Evolutionary conservation across 306 rosid species (phyloP).

Genomic region (Cucumis sativus): DNA sequence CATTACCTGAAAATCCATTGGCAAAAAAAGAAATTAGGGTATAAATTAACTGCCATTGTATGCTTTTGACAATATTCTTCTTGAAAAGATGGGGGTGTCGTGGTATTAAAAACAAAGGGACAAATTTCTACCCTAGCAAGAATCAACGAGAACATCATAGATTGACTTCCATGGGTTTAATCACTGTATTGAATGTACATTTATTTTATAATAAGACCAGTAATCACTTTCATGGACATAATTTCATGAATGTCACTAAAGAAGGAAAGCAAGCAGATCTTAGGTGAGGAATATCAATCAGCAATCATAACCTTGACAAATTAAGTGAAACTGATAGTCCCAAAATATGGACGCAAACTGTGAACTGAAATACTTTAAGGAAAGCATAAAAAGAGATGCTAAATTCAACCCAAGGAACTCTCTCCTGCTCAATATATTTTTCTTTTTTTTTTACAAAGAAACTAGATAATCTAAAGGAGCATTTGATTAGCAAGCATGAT

Average conservation of each 20-base stretch:
- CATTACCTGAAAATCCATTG: constrained; percentile 5
- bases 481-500: not conserved
- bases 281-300: not conserved
- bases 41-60: not conserved
- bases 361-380: not conserved
- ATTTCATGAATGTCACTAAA: not conserved
- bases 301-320: not conserved
- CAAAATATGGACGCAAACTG: not conserved
- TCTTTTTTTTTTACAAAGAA: not conserved
- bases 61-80: not conserved
- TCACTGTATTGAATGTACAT: not conserved
- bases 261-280: not conserved
- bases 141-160: not conserved
- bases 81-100: not conserved
- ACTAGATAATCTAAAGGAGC: not conserved
- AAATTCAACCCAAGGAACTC: not conserved
- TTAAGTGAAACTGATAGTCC: not conserved
- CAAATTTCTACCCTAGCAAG: not conserved
- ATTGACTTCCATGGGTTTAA: not conserved
- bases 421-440: not conserved
- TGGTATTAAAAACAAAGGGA: not conserved
- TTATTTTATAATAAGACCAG: not conserved
- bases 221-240: not conserved
- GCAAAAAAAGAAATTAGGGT: not conserved
- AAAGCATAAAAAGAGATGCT: not conserved